Evolutionary conservation across 2,329 filamentous ascomycete genomes (phyloP), one percentile per base, ranked within the genome.

Genomic region (Basipetospora sp.): DNA sequence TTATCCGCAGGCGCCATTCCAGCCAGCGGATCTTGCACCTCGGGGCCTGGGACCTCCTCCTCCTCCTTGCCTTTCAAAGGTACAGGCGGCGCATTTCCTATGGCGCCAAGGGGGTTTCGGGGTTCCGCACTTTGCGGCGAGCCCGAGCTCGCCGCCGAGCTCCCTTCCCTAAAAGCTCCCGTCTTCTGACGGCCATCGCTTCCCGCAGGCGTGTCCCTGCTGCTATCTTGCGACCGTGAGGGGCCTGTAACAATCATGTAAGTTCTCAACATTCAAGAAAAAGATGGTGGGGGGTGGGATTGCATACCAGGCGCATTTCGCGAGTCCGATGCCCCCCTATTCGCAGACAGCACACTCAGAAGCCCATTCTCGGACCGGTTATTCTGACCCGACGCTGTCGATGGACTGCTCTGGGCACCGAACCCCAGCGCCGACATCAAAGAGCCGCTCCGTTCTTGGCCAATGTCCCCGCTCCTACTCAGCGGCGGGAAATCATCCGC

Each of bases 401-500:
- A 44, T 25, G 59, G 44, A 32, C 16, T 37, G 17, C 55, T 56
- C 44, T 67, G 68, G 16, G 63, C 55, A 29, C 63, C 64, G 42
- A 77, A 75, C 5, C 65, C 66, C 36, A 74, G 48, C 32, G 63
- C 66, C 17, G 67, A 65, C 59, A 74, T 67, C 38, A 74, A 44
- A 44, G 54, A 67, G 17, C 61, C 56, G 18, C 56, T 57, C 26
- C 71, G 66, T 42, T 76, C 72, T 43, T 70, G 67, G 8, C 63
- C 65, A 37, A 75, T 66, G 20, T 77, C 72, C 16, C 71, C 72
- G 31, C 67, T 66, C 42, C 71, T 60, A 45, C 69, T 75, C 39
- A 78, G 52, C 14, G 74, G 74, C 5, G 74, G 74, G 39, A 78
- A 78, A 14, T 77, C 74, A 35, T 78, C 74, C 31, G 64, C 63